phyloP scores from a whole-genome alignment of 129 eudicot species.

The Tanacetum coccineum region DNA sequence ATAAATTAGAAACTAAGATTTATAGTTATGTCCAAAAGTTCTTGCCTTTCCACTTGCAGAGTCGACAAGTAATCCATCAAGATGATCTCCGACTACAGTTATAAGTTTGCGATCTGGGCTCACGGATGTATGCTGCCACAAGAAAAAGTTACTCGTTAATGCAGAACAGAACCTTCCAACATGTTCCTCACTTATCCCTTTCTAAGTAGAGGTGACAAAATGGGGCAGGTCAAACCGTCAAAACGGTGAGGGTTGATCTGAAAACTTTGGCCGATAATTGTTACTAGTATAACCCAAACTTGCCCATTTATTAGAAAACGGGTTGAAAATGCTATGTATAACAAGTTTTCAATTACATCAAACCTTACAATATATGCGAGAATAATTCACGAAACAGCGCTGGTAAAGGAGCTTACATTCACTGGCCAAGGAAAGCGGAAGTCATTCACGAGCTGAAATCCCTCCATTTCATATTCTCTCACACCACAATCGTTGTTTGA shows the following conservation, averaged over 20 bases:
- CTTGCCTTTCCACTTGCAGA: conserved; percentile 70
- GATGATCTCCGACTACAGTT: conserved; percentile 77
- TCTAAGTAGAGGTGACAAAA: not conserved
- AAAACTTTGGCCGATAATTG: too few relatives aligned
- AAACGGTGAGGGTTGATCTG: too few relatives aligned
- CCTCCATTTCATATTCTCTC: conserved; percentile 87
- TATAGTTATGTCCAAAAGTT: not conserved
- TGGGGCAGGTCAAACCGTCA: not conserved
- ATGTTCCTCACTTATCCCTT: too few relatives aligned
- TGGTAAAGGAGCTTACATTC: conserved; percentile 49
- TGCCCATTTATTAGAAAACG: not conserved
- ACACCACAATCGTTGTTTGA: conserved; percentile 89
- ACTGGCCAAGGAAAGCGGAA: conserved; percentile 92
- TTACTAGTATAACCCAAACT: not conserved
- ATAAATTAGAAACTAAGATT: not conserved
- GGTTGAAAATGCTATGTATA: not conserved
- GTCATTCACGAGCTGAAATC: conserved; percentile 65
- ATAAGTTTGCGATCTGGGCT: conserved; percentile 77
- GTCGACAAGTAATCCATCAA: conserved; percentile 76
- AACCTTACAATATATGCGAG: not conserved
- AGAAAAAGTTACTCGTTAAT: not conserved
- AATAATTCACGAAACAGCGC: not conserved
- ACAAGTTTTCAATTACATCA: not conserved
- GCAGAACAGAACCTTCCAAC: too few relatives aligned
- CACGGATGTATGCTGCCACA: conserved; percentile 83